These are phyloP conservation scores for Heliamphora exappendiculata DNA, from an alignment of 148 eudicot species.

Conservation along the genomic window DNA sequence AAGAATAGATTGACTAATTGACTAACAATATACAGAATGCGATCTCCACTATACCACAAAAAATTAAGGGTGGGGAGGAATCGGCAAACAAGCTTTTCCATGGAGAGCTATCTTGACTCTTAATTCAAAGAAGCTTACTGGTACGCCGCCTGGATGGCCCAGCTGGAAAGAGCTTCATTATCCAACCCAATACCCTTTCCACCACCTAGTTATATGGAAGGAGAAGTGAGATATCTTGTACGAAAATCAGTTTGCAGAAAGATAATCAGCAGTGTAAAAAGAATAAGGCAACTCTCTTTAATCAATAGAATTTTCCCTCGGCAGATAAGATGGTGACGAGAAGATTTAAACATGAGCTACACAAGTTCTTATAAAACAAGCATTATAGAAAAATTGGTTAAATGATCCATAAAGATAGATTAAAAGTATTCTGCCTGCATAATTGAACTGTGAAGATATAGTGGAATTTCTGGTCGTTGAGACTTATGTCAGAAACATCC, in stretches of 20 bases:
- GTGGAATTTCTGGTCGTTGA: too few relatives aligned
- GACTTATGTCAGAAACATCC: too few relatives aligned
- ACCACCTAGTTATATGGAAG: slow-evolving; percentile 51
- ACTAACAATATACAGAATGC: slow-evolving; percentile 20
- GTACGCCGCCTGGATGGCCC: slow-evolving; percentile 78
- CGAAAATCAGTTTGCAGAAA: not conserved
- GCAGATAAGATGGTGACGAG: not conserved
- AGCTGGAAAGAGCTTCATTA: slow-evolving; percentile 96
- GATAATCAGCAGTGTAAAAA: not conserved
- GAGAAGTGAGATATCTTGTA: not conserved
- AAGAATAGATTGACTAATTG: slow-evolving; percentile 23
- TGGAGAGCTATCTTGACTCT: not conserved
- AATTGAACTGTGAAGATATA: too few relatives aligned
- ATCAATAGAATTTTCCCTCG: not conserved
- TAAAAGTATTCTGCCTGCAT: too few relatives aligned
- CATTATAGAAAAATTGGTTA: too few relatives aligned
- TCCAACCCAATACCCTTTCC: slow-evolving; percentile 93
- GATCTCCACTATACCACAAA: slow-evolving; percentile 14
- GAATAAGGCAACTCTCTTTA: not conserved
- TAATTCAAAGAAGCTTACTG: slow-evolving; percentile 49
- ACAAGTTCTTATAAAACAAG: not conserved
- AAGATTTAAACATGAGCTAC: not conserved
- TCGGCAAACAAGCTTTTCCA: slow-evolving; percentile 6
- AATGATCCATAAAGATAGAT: too few relatives aligned
- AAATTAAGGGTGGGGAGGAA: slow-evolving; percentile 13